Evolutionary conservation across 495 filamentous ascomycete genomes (phyloP).

Genomic region (Daldinia grandis): DNA sequence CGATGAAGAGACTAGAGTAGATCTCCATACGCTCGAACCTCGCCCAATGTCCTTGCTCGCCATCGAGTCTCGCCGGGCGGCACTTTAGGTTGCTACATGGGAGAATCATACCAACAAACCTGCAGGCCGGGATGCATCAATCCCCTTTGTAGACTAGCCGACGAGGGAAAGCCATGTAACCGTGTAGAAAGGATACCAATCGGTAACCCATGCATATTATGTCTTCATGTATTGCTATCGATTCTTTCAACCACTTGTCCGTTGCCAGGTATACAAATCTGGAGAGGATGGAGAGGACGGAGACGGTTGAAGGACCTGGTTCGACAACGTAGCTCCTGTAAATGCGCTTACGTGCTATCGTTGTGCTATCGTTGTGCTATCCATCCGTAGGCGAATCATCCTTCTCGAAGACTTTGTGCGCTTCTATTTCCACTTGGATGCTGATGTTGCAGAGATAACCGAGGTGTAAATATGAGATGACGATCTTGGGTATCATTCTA

Average conservation of each 20-base stretch:
- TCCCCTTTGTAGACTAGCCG: slow-evolving; percentile 28
- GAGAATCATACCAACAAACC: slow-evolving; percentile 31
- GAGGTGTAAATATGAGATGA: not conserved
- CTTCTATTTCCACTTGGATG: not conserved
- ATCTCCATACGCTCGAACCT: slow-evolving; percentile 14
- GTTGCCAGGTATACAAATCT: slow-evolving; percentile 10
- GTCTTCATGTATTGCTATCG: slow-evolving; percentile 6
- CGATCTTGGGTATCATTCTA: slow-evolving; percentile 2
- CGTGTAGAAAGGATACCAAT: slow-evolving; percentile 24
- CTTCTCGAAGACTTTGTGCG: not conserved
- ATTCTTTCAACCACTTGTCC: slow-evolving; percentile 8
- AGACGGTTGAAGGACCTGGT: not conserved
- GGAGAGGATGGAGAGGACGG: slow-evolving; percentile 4
- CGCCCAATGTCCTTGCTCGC: slow-evolving; percentile 32
- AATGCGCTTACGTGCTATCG: slow-evolving; percentile 3
- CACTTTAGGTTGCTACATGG: slow-evolving; percentile 28
- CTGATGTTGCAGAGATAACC: not conserved
- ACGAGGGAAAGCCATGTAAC: slow-evolving; percentile 25
- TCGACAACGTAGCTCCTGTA: slow-evolving; percentile 21
- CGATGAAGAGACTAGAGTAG: not conserved
- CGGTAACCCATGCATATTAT: not conserved
- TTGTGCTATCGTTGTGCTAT: not conserved
- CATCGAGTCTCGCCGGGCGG: slow-evolving; percentile 32
- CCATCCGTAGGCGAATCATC: slow-evolving; percentile 1
- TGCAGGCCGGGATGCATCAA: slow-evolving; percentile 31